Evolutionary conservation across 2,329 filamentous ascomycete species (phyloP).

Genomic region (Aspergillus sp.): DNA sequence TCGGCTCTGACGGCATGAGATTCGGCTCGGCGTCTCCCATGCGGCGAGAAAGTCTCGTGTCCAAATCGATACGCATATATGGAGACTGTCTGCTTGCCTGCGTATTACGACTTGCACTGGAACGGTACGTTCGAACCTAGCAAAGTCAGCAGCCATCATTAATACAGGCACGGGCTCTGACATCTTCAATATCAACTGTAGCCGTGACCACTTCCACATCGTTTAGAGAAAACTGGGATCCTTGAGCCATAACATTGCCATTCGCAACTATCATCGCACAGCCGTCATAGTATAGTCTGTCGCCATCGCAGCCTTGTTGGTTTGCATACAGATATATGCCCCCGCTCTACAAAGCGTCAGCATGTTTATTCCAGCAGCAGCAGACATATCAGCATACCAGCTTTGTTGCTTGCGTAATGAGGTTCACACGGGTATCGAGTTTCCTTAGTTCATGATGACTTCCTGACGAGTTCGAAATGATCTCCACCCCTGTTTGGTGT

Average conservation of each 20-base stretch:
- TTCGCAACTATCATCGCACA: conserved; percentile 55
- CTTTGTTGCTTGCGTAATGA: conserved; percentile 57
- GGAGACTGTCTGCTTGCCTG: conserved; percentile 24
- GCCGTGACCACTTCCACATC: conserved; percentile 59
- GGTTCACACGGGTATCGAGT: conserved; percentile 51
- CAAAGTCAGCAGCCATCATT: background rate
- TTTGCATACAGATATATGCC: conserved; percentile 53
- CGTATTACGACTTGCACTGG: conserved; percentile 20
- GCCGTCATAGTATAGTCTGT: conserved; percentile 55
- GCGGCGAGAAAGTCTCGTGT: conserved; percentile 24
- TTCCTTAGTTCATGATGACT: conserved; percentile 61
- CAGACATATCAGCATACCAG: conserved; percentile 8
- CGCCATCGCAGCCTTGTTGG: conserved; percentile 50
- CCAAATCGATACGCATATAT: conserved; percentile 29
- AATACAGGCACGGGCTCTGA: conserved; percentile 39
- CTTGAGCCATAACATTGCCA: conserved; percentile 56
- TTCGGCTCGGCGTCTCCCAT: conserved; percentile 36
- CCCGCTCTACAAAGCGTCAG: conserved; percentile 26
- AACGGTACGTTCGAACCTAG: conserved; percentile 28
- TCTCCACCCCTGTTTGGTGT: conserved; percentile 53
- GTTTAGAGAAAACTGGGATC: conserved; percentile 55
- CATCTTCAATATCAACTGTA: conserved; percentile 62
- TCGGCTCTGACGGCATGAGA: conserved; percentile 36
- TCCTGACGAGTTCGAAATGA: conserved; percentile 61
- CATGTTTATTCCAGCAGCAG: background rate